Evolutionary conservation across 371 early-diverging fungal species (phyloP), one percentile per base, ranked within the genome.

Genomic region (Thermomucor indicae-seudaticae): DNA sequence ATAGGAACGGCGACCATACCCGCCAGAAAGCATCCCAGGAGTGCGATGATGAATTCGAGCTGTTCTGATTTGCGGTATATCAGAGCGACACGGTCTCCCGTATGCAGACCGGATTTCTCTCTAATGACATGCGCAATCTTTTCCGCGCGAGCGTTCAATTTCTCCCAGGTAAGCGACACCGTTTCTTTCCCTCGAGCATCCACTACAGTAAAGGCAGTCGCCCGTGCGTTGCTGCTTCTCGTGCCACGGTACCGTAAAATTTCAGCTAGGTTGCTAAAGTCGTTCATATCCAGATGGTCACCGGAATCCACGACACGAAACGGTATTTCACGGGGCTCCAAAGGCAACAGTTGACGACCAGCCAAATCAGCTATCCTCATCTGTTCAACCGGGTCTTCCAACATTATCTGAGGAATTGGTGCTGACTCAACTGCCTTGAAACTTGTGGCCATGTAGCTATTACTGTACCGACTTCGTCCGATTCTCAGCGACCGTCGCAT

Each of bases 1-100:
- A 89, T 79, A 1, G 94, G 94, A 11, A 93, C 91, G 2, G 92
- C 92, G 5, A 85, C 84, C 64, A 88, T 70, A 8, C 92, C 92
- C 1, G 86, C 86, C 46, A 84, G 75, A 57, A 92, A 85, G 59
- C 92, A 90, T 16, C 84, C 92, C 49, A 84, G 80, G 30, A 92
- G 49, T 7, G 89, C 87, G 2, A 83, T 84, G 23, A 91, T 60
- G 53, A 84, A 92, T 19, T 93, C 93, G 38, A 88, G 53, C 16
- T 87, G 73, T 57, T 93, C 94, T 14, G 78, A 75, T 55, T 86
- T 88, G 29, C 89, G 79, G 66, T 88, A 93, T 32, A 93, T 77
- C 22, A 93, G 67, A 1, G 89, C 89, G 2, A 93, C 81, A 5
- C 86, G 72, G 43, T 85, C 87, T 10, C 91, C 91, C 14, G 68